These are phyloP conservation scores for Fusarium domesticum DNA, from an alignment of 2,329 filamentous ascomycete species.

Conservation along the genomic window DNA sequence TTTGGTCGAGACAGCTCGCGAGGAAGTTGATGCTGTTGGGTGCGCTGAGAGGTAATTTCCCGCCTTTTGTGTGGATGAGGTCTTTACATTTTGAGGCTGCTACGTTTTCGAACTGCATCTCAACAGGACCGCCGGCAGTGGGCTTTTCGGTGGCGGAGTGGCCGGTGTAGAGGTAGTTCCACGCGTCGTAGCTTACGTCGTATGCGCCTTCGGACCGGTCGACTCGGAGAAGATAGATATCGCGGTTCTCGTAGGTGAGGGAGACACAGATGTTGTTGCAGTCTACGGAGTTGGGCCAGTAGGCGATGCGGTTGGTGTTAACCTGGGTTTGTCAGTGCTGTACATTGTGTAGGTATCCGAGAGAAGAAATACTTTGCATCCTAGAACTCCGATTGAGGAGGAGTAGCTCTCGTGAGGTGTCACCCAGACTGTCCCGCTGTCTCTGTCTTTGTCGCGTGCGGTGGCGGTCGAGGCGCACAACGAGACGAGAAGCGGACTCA, in stretches of 20 bases:
- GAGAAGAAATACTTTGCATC: slow-evolving; percentile 44
- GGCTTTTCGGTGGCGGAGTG: slow-evolving; percentile 45
- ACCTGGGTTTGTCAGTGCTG: slow-evolving; percentile 31
- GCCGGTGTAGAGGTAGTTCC: slow-evolving; percentile 56
- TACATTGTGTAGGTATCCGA: not conserved
- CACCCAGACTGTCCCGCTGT: slow-evolving; percentile 29
- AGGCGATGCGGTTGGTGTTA: slow-evolving; percentile 58
- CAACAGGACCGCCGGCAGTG: slow-evolving; percentile 45
- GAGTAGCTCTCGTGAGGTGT: slow-evolving; percentile 59
- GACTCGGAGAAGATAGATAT: slow-evolving; percentile 57
- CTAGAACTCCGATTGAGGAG: slow-evolving; percentile 57
- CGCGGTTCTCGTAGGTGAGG: slow-evolving; percentile 47
- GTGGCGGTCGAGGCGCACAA: slow-evolving; percentile 3
- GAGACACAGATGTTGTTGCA: slow-evolving; percentile 57
- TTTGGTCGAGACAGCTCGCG: slow-evolving; percentile 41
- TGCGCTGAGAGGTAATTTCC: slow-evolving; percentile 43
- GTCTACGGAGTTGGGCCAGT: slow-evolving; percentile 55
- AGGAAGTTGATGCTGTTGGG: slow-evolving; percentile 54
- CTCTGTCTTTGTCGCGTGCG: slow-evolving; percentile 4
- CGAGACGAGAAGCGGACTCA: slow-evolving; percentile 4
- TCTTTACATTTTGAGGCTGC: slow-evolving; percentile 44
- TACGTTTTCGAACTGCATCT: slow-evolving; percentile 46
- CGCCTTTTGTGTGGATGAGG: slow-evolving; percentile 45
- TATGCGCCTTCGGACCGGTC: slow-evolving; percentile 56
- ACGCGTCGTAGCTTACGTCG: slow-evolving; percentile 60